Evolutionary conservation across 1,139 yeast genomes (phyloP).

Genomic region (Yamadazyma oceani): DNA sequence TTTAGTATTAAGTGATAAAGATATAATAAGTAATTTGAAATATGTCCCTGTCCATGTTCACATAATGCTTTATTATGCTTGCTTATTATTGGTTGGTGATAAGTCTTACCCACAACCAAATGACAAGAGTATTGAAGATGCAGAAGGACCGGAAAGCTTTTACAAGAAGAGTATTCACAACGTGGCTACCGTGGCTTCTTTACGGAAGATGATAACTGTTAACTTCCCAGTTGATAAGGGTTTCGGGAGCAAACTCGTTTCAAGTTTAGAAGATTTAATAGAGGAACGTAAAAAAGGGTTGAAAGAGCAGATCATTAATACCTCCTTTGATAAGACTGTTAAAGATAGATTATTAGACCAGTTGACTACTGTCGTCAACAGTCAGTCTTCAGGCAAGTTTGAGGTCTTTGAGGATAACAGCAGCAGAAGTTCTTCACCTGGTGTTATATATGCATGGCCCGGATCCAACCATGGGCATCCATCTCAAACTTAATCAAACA

Average conservation of each 20-base stretch:
- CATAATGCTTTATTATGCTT: slow-evolving; percentile 70
- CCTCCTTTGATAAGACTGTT: slow-evolving; percentile 12
- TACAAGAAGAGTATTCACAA: slow-evolving; percentile 26
- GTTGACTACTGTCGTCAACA: slow-evolving; percentile 19
- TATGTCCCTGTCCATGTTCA: slow-evolving; percentile 74
- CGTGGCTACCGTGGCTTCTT: slow-evolving; percentile 33
- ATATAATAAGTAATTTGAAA: slow-evolving; percentile 55
- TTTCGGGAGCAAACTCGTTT: slow-evolving; percentile 51
- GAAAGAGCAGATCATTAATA: slow-evolving; percentile 10
- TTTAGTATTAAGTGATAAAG: slow-evolving; percentile 58
- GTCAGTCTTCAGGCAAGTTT: slow-evolving; percentile 14
- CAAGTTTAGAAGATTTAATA: slow-evolving; percentile 45
- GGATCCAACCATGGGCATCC: slow-evolving; percentile 70
- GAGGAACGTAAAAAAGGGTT: slow-evolving; percentile 31
- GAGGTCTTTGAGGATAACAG: slow-evolving; percentile 21
- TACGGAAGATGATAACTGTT: slow-evolving; percentile 42
- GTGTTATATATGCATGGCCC: slow-evolving; percentile 63
- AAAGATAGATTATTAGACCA: slow-evolving; percentile 18
- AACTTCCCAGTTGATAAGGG: slow-evolving; percentile 55
- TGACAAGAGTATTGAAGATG: slow-evolving; percentile 7
- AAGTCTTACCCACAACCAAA: too few species aligned
- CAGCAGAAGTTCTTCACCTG: slow-evolving; percentile 34
- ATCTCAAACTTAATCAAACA: slow-evolving; percentile 16
- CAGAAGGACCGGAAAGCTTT: slow-evolving; percentile 15
- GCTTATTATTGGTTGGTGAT: slow-evolving; percentile 54